Conservation (phyloP, 2,329 filamentous ascomycete genomes). For the Fusarium fracticaudum region DNA sequence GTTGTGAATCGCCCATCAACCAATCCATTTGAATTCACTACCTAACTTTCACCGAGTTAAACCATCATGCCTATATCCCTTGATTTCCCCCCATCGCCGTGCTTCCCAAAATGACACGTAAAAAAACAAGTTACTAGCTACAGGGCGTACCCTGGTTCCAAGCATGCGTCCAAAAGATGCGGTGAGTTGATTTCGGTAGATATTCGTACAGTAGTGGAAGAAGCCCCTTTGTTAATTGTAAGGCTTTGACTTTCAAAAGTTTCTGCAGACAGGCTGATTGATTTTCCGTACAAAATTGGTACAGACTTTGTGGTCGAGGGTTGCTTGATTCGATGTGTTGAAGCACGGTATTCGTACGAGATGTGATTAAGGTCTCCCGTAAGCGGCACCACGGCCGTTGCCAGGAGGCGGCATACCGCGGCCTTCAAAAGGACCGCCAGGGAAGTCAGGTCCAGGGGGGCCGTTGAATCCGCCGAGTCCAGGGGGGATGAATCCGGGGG, state of each 20-base stretch:
- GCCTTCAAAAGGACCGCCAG: constrained; percentile 61
- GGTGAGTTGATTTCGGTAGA: constrained; percentile 24
- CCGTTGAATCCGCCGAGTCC: constrained; percentile 67
- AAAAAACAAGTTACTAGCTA: constrained; percentile 36
- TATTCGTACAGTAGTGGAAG: constrained; percentile 33
- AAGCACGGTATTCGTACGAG: not conserved
- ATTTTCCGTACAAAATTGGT: constrained; percentile 38
- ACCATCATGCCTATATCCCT: constrained; percentile 40
- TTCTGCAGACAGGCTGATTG: constrained; percentile 25
- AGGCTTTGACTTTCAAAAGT: constrained; percentile 14
- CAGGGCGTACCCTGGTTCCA: constrained; percentile 30
- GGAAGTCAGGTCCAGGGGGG: constrained; percentile 57
- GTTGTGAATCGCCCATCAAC: constrained; percentile 25
- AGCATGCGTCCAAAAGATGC: constrained; percentile 24
- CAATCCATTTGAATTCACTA: constrained; percentile 39
- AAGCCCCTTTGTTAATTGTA: not conserved
- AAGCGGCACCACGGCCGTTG: constrained; percentile 47
- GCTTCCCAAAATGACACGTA: constrained; percentile 37
- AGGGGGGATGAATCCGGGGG: constrained; percentile 61
- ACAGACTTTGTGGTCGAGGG: constrained; percentile 4
- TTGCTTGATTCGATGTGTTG: not conserved
- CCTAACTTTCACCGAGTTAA: constrained; percentile 38
- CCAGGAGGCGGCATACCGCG: constrained; percentile 64
- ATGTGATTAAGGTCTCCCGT: constrained; percentile 43
- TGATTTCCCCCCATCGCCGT: constrained; percentile 38